These are phyloP conservation scores for Oropetium thomaeum DNA, from an alignment of 176 grass and related monocot genomes.

Conservation along the genomic window DNA sequence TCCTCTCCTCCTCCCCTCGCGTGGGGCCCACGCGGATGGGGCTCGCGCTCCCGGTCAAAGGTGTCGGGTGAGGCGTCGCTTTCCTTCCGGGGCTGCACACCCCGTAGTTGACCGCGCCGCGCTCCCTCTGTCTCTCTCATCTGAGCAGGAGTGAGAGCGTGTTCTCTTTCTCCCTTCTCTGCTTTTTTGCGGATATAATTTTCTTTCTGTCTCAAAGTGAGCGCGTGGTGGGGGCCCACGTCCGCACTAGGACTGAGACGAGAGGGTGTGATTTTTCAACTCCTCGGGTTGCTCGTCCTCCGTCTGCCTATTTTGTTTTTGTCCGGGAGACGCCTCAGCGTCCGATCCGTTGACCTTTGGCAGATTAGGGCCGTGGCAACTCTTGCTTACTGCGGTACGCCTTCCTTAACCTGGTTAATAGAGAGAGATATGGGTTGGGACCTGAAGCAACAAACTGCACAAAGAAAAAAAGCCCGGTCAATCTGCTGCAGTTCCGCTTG, in stretches of 20 bases:
- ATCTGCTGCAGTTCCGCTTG: background rate
- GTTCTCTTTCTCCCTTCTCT: background rate
- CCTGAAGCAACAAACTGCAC: background rate
- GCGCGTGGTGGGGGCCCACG: background rate
- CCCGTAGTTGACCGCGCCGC: constrained; percentile 37
- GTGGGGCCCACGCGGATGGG: background rate
- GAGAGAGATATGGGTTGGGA: background rate
- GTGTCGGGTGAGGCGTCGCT: constrained; percentile 43
- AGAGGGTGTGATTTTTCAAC: background rate
- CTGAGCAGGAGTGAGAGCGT: background rate
- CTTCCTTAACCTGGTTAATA: background rate
- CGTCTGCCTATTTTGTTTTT: constrained; percentile 19
- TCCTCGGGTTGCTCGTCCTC: constrained; percentile 19
- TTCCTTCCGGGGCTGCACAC: constrained; percentile 31
- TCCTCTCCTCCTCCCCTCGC: too few relatives aligned
- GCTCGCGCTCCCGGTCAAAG: constrained; percentile 35
- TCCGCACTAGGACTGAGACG: background rate
- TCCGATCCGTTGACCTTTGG: background rate
- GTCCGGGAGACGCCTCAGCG: constrained; percentile 9
- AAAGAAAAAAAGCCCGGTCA: background rate
- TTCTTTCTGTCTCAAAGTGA: constrained; percentile 1
- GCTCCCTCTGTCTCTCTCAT: background rate
- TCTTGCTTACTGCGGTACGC: background rate
- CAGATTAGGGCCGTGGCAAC: background rate
- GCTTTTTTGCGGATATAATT: background rate